Evolutionary conservation across 2,329 filamentous ascomycete genomes (phyloP), one percentile per base, ranked within the genome.

Genomic region (Aspergillus costaricaensis): DNA sequence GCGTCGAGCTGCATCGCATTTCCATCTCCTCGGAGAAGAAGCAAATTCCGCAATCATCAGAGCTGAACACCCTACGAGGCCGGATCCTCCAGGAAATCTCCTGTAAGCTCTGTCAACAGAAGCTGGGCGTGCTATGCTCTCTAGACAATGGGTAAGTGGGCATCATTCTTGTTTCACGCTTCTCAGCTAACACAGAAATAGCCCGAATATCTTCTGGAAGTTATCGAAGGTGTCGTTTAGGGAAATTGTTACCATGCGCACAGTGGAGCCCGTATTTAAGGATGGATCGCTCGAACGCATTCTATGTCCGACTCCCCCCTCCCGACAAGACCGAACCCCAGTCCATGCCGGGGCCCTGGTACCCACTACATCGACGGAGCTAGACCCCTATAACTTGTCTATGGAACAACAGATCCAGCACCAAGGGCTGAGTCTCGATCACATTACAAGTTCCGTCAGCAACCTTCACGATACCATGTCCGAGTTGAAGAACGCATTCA

Each of bases 201-300:
- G 75, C 14, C 68, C 70, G 14, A 77, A 74, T 55, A 67, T 77
- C n/a, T 70, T 77, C 19, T 77, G 75, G 75, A 77, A 76, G 59
- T 64, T 77, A 55, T 69, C 73, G 5, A 76, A 76, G 52, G 70
- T 77, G 2, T 70, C 75, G 0, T 77, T 76, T 54, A 67, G 75
- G 52, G 75, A 77, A 41, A 75, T 77, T 7, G 72, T 77, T 19
- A 75, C 74, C 2, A 77, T 77, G 75, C 70, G 69, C 57, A 76
- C 75, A 4, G 71, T 74, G 0, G 69, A 76, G 21, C 74, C 75
- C 6, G 49, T 70, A 3, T 76, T 73, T 56, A 73, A 70, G 48
- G 72, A 76, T 8, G 72, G 68, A n/a, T 60, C 70, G 3, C 65
- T 76, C 53, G 71, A 76, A 55, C 67, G 67, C 60, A 58, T 76